These are phyloP conservation scores for Paraurostyla sp. DNA, from an alignment of 73 alveolate species.

Conservation along the genomic window DNA sequence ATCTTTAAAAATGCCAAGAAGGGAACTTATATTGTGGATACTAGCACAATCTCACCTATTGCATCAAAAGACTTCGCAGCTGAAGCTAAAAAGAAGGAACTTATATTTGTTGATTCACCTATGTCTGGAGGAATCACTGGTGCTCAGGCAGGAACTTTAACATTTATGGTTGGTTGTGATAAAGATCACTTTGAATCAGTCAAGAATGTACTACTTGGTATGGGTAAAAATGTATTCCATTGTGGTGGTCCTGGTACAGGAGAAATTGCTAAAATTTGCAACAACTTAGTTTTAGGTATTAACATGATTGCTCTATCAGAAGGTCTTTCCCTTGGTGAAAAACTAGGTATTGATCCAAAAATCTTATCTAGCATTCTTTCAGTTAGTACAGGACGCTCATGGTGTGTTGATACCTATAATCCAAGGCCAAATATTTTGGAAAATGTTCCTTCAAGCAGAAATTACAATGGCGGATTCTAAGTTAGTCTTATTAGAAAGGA, in stretches of 20 bases:
- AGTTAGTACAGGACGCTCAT: constrained; percentile 79
- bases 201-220: constrained; percentile 66
- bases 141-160: constrained; percentile 85
- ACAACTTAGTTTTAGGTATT: constrained; percentile 83
- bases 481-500: constrained; percentile 80
- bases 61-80: constrained; percentile 82
- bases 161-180: constrained; percentile 93
- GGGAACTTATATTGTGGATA: constrained; percentile 76
- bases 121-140: constrained; percentile 92
- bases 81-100: constrained; percentile 73
- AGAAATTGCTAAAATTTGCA: constrained; percentile 83
- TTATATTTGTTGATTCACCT: constrained; percentile 84
- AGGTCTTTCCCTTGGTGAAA: constrained; percentile 82
- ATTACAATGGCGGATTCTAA: constrained; percentile 84
- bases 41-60: constrained; percentile 84
- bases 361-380: constrained; percentile 72
- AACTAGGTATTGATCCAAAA: constrained; percentile 85
- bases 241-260: constrained; percentile 91
- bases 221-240: constrained; percentile 89
- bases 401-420: constrained; percentile 83
- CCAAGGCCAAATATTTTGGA: constrained; percentile 90
- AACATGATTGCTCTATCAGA: constrained; percentile 85
- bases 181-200: constrained; percentile 72
- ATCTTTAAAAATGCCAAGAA: constrained; percentile 74
- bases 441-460: constrained; percentile 79